A percentile compares a stretch with the other conserved stretches of the same genome.
Evolutionary conservation across 768 basidiomycete genomes (phyloP).

Genomic region (Lactarius tabidus): DNA sequence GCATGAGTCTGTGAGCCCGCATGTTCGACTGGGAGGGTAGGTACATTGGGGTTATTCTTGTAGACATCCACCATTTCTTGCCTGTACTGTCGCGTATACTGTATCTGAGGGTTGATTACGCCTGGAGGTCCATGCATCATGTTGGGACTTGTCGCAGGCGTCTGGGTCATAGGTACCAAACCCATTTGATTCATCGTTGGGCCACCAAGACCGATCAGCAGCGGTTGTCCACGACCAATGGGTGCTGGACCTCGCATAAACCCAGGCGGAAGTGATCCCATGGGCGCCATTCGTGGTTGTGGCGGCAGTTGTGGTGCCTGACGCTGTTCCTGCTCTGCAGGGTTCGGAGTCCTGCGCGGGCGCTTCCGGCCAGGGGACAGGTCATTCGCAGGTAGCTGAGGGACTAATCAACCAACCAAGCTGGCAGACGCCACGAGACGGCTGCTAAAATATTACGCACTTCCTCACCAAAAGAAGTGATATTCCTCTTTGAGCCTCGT

Average conservation of each 20-base stretch:
- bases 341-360: conserved; percentile 33
- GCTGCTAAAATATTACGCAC: conserved; percentile 24
- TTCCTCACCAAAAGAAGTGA: conserved; percentile 36
- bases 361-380: conserved; percentile 35
- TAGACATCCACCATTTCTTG: conserved; percentile 2
- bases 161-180: conserved; percentile 12
- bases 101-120: conserved; percentile 8
- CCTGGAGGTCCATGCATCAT: conserved; percentile 13
- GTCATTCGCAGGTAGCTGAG: conserved; percentile 31
- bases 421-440: background rate
- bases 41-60: conserved; percentile 13
- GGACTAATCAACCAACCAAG: conserved; percentile 7
- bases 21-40: background rate
- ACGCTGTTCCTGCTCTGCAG: conserved; percentile 27
- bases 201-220: conserved; percentile 11
- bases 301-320: conserved; percentile 48
- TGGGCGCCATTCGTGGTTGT: conserved; percentile 38
- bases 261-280: conserved; percentile 34
- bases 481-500: conserved; percentile 39
- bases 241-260: conserved; percentile 36
- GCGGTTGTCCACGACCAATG: conserved; percentile 38
- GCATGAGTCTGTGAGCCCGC: conserved; percentile 7
- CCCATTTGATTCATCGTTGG: conserved; percentile 16
- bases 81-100: conserved; percentile 16
- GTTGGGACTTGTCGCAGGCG: conserved; percentile 17